Evolutionary conservation across 179 eudicot genomes (phyloP), one percentile per base, ranked within the genome.

Genomic region (Patellifolia procumbens): DNA sequence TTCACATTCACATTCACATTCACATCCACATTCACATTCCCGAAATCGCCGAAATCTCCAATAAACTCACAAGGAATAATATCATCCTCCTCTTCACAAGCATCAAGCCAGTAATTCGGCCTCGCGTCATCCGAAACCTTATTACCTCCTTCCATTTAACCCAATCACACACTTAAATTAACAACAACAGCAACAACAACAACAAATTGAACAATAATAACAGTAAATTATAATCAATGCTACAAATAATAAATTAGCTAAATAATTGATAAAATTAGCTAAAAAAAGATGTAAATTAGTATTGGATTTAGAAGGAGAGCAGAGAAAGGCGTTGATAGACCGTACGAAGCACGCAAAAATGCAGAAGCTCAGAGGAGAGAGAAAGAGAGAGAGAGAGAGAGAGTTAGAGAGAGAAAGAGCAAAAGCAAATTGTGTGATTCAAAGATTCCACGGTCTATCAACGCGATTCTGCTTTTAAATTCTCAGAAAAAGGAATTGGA

Each of bases 341-440:
- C 98, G 98, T 85, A 93, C 87, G 89, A 90, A 89, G 85, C 96
- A 91, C 96, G 90, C 97, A 84, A 83, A n/a, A 75, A 53, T 76
- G 77, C 76, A 68, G 53, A 55, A 49, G 60, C 68, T 64, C 46
- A 49, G 11, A 10, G 15, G 42, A 32, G 42, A 37, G 43, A 63
- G 17, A 39, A 35, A 70, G 55, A 56, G 39, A 52, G 26, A 61
- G 20, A 37, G 52, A 52, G 8, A 75, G 53, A 76, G 39, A 65
- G 20, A 65, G 32, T 29, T 1, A n/a, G 48, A 58, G 32, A 76
- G 74, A 70, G 42, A 61, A 5, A 58, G 55, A 68, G 43, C 7
- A 55, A 71, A 79, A 79, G 76, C 78, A 76, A 83, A 76, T 84
- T 84, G 93, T 75, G 97, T 86, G 92, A 84, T 86, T 86, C 92